phyloP scores from a whole-genome alignment of 208 protist genomes.

The Entamoeba invadens region DNA sequence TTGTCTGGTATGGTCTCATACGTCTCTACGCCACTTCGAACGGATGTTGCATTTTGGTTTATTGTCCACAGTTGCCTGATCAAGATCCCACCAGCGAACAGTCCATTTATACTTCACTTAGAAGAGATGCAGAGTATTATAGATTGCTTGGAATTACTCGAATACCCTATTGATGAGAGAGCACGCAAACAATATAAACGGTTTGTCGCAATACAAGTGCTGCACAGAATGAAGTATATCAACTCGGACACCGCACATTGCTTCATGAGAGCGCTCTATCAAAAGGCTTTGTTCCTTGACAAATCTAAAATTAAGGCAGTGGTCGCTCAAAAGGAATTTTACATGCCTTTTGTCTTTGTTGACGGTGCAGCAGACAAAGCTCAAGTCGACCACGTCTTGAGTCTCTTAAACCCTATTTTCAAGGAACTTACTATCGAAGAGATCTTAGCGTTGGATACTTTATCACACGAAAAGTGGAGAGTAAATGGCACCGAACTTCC shows the following conservation, averaged over 20 bases:
- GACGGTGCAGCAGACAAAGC: not conserved
- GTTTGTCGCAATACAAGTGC: not conserved
- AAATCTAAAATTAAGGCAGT: not conserved
- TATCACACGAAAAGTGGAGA: not conserved
- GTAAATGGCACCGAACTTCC: not conserved
- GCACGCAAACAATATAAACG: not conserved
- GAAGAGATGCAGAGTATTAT: not conserved
- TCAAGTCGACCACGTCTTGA: not conserved
- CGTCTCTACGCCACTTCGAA: not conserved
- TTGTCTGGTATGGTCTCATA: not conserved
- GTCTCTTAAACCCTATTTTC: not conserved
- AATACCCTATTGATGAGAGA: not conserved
- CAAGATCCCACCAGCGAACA: not conserved
- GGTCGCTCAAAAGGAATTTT: not conserved
- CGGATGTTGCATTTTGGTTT: not conserved
- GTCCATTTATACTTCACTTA: not conserved
- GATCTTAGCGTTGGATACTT: not conserved
- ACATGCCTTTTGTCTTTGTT: not conserved
- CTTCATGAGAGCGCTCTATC: not conserved
- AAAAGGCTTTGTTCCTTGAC: not conserved
- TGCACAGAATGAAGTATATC: not conserved
- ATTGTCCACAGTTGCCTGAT: not conserved
- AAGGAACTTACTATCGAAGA: not conserved
- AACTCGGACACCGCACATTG: not conserved
- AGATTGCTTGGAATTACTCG: not conserved